Evolutionary conservation across 768 basidiomycete species (phyloP).

Genomic region (Plicaturopsis crispa): DNA sequence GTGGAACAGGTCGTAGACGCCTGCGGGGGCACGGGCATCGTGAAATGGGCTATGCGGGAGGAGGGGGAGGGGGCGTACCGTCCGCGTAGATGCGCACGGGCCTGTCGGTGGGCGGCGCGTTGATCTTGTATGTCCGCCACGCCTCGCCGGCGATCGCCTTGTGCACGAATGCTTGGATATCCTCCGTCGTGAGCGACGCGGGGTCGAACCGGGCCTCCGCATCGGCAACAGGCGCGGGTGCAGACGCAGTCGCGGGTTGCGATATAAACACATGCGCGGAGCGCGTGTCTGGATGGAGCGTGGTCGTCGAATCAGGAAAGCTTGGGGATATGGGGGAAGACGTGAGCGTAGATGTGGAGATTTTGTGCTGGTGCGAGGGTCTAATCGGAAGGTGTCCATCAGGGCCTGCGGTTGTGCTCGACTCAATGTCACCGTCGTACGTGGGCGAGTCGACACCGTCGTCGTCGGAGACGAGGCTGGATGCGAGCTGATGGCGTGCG

Average conservation of each 20-base stretch:
- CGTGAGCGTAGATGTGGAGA: slow-evolving; percentile 46
- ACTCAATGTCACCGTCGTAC: slow-evolving; percentile 87
- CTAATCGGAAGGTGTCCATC: slow-evolving; percentile 27
- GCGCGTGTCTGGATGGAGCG: slow-evolving; percentile 15
- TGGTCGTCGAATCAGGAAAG: slow-evolving; percentile 14
- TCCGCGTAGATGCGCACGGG: slow-evolving; percentile 92
- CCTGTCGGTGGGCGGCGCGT: slow-evolving; percentile 70
- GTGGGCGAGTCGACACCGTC: slow-evolving; percentile 80
- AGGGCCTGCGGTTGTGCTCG: slow-evolving; percentile 54
- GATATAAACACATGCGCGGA: slow-evolving; percentile 27
- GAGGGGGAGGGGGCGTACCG: slow-evolving; percentile 39
- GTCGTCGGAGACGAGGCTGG: slow-evolving; percentile 54
- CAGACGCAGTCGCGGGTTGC: slow-evolving; percentile 16
- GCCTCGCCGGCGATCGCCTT: slow-evolving; percentile 68
- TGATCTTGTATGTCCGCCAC: slow-evolving; percentile 72
- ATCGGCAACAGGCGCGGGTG: slow-evolving; percentile 31
- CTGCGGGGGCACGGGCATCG: slow-evolving; percentile 27
- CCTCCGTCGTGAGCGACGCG: slow-evolving; percentile 59
- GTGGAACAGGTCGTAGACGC: slow-evolving; percentile 96
- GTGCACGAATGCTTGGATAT: slow-evolving; percentile 72
- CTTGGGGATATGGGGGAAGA: slow-evolving; percentile 15
- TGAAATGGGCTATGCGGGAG: slow-evolving; percentile 5
- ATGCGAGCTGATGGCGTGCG: slow-evolving; percentile 46
- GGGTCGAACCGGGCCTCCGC: slow-evolving; percentile 46
- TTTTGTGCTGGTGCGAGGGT: slow-evolving; percentile 29